Evolutionary conservation across 2,329 filamentous ascomycete species (phyloP), one percentile per base, ranked within the genome.

Genomic region (Fusarium falciforme): DNA sequence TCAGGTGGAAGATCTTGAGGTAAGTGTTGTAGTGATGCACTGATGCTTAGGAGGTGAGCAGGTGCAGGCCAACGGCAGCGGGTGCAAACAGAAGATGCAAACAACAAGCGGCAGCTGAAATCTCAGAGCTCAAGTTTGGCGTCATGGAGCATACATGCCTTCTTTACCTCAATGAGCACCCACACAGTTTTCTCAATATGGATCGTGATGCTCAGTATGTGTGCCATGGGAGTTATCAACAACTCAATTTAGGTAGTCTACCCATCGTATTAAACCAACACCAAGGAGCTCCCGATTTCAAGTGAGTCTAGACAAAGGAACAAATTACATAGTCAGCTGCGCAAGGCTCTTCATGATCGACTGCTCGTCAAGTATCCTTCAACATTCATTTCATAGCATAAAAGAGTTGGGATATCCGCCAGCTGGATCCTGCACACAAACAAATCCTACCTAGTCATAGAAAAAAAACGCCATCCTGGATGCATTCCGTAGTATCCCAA

Each of bases 401-500:
- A 73, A 78, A 75, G 60, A 69, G 76, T 55, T 67, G 75, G 58
- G 67, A 71, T 76, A 68, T 76, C 49, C 62, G 42, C 25, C 60
- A 42, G 65, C 71, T 64, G 42, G 9, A 57, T 68, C 64, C 42
- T 64, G 63, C 65, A 66, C 55, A 29, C 61, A 66, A 61, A 64
- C 54, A 66, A 52, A 47, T 10, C 38, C 42, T 42, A 49, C 38
- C 42, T 49, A 47, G 57, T 61, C 65, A 31, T 58, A 42, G 59
- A 49, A 70, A 54, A 54, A 54, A 70, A 78, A 78, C 77, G 75
- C 76, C 76, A 68, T 67, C 68, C 63, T 66, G 55, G 67, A 74
- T 78, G 70, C 74, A 75, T 64, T 58, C 60, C 65, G 42, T 16
- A 49, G n/a, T 61, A 73, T 59, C 40, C 76, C 64, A 70, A 76